Percentiles rank a stretch among this genome's conserved stretches.
Evolutionary conservation across 768 basidiomycete species (phyloP).

Genomic region (Xerocomellus amylosporus): DNA sequence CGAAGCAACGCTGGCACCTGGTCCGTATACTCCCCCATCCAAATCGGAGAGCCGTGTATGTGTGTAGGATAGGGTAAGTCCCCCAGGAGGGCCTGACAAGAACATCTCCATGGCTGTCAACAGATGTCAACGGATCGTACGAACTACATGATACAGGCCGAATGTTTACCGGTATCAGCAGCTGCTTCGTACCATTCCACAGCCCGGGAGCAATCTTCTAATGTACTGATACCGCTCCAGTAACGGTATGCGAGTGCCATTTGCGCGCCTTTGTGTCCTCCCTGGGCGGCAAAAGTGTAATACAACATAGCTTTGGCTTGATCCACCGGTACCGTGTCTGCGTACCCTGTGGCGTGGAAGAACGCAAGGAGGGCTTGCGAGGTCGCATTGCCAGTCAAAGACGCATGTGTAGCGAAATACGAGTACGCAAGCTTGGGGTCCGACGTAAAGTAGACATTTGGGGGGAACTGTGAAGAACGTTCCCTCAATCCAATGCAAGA

Average conservation of each 20-base stretch:
- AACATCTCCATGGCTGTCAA: slow-evolving; percentile 73
- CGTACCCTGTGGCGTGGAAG: slow-evolving; percentile 86
- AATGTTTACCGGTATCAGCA: slow-evolving; percentile 69
- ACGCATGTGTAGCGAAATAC: slow-evolving; percentile 62
- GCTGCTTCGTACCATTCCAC: slow-evolving; percentile 88
- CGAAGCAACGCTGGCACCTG: slow-evolving; percentile 90
- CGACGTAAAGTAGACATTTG: slow-evolving; percentile 59
- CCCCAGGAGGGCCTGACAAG: slow-evolving; percentile 86
- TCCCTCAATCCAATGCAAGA: not conserved
- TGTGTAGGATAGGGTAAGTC: slow-evolving; percentile 78
- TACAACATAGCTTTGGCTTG: slow-evolving; percentile 86
- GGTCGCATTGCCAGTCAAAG: slow-evolving; percentile 74
- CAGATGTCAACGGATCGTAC: not conserved
- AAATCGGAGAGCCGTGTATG: slow-evolving; percentile 85
- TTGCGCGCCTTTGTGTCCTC: slow-evolving; percentile 81
- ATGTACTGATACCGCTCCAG: slow-evolving; percentile 93
- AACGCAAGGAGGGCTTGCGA: slow-evolving; percentile 86
- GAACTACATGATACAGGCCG: slow-evolving; percentile 23
- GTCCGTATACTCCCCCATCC: slow-evolving; percentile 90
- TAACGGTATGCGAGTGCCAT: slow-evolving; percentile 93
- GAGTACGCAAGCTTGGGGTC: slow-evolving; percentile 63
- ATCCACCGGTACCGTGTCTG: slow-evolving; percentile 55
- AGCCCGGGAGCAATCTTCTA: slow-evolving; percentile 81
- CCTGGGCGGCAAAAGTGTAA: slow-evolving; percentile 91
- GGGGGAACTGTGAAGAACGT: slow-evolving; percentile 55